Evolutionary conservation across 345 rosid species (phyloP).

Genomic region (Brassica nigra): DNA sequence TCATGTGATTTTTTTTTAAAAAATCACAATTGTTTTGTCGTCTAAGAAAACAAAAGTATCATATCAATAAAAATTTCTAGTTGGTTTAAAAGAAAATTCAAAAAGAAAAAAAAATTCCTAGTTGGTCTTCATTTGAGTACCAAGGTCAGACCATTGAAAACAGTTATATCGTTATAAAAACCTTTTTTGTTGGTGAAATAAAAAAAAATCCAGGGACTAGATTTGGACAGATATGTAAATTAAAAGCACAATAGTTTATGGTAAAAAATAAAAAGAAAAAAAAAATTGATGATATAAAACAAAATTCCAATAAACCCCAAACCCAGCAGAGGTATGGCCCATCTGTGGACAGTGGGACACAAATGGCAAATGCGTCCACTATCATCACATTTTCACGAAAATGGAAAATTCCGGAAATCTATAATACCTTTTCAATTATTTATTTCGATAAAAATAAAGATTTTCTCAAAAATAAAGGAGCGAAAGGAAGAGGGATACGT

Average conservation of each 20-base stretch:
- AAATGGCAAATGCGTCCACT: conserved; percentile 24
- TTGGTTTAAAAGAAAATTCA: neutral
- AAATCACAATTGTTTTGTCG: neutral
- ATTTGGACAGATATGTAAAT: neutral
- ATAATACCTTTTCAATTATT: neutral
- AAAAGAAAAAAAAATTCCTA: neutral
- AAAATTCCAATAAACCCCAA: neutral
- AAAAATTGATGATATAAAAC: neutral
- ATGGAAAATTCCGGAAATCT: neutral
- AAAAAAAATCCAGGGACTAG: neutral
- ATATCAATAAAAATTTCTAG: neutral
- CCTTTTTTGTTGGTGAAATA: neutral
- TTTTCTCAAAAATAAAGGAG: neutral
- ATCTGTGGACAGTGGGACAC: conserved; percentile 9
- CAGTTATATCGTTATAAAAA: neutral
- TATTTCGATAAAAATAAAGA: neutral
- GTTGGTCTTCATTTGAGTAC: conserved; percentile 15
- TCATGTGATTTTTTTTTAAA: neutral
- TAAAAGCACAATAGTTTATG: neutral
- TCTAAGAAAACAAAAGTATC: neutral
- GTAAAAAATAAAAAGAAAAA: neutral
- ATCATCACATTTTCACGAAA: conserved; percentile 21
- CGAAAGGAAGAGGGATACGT: conserved; percentile 29
- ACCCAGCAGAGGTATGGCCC: conserved; percentile 20
- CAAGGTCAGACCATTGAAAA: neutral